Base-by-base conservation (phyloP, 2,329 filamentous ascomycete species). In the Penicillium sp. region DNA sequence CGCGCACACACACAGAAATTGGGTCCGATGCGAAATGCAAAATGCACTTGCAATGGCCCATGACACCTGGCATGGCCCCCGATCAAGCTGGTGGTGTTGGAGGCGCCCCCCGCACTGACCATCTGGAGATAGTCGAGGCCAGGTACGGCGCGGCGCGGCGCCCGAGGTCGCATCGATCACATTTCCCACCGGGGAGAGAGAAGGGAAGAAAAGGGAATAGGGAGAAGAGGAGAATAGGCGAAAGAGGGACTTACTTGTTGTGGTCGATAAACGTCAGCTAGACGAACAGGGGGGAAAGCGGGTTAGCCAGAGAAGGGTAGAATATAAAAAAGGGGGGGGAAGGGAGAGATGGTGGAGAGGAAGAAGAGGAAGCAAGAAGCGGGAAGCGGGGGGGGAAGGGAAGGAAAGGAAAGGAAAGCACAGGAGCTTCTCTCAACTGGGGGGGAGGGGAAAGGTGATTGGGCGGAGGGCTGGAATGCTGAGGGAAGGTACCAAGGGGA, bases 181-280 rank as follows among this genome's bases (percentile, higher is more conserved):
- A 49, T 29, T 13, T 46, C 12, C 20, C 47, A 53, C 53, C 47
- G 47, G 34, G 27, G 45, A 34, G 26, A 49, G 24, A n/a, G 42
- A 45, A 41, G 47, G 36, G 44, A 43, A 46, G 30, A 41, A 45
- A 44, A 51, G 39, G 47, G 15, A 56, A 54, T 15, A 39, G 43
- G 56, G 15, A 30, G 27, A 15, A 10, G 15, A 49, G 30, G 33
- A 23, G 15, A 42, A 50, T 21, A 37, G 49, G 46, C 29, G 21
- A 36, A 44, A 32, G 57, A 50, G 51, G 17, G 36, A 75, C 73
- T 73, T 72, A 76, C 74, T 71, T 74, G 70, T 57, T 69, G 66
- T 59, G 74, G 74, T 55, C 74, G 74, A 68, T 76, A 76, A 49
- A 75, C 71, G 74, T 76, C 74, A 55, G 73, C 74, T 74, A 65